Percentiles rank a stretch among this genome's conserved stretches.
phyloP scores from a whole-genome alignment of 768 basidiomycete species.

The Kwoniella newhampshirensis region DNA sequence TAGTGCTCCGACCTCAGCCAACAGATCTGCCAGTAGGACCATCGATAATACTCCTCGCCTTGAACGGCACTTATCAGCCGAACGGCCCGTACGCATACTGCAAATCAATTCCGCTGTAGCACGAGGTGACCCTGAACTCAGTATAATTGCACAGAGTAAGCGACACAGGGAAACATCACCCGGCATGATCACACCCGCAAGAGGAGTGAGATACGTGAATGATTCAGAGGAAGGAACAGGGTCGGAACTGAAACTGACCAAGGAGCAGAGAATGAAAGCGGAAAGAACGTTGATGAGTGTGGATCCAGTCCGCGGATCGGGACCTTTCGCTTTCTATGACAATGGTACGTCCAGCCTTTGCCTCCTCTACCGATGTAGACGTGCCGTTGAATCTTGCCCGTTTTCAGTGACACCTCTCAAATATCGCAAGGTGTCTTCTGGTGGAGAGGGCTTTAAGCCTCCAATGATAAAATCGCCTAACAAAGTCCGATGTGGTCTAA shows the following conservation, averaged over 20 bases:
- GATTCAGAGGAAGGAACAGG: conserved; percentile 25
- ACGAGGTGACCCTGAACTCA: too few relatives aligned
- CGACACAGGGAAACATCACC: neutral
- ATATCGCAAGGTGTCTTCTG: conserved; percentile 10
- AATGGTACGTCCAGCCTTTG: conserved; percentile 20
- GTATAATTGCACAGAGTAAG: neutral
- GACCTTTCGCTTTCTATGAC: conserved; percentile 30
- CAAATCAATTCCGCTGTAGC: too few relatives aligned
- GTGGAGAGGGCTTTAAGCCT: conserved; percentile 10
- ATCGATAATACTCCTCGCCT: too few relatives aligned
- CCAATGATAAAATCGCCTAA: conserved; percentile 12
- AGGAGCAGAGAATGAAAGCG: conserved; percentile 21
- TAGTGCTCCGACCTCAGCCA: too few relatives aligned
- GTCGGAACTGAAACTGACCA: conserved; percentile 25
- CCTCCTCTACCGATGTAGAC: too few relatives aligned
- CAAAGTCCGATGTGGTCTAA: conserved; percentile 18
- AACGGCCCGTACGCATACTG: too few relatives aligned
- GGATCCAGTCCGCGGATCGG: conserved; percentile 23
- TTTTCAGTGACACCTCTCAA: conserved; percentile 4
- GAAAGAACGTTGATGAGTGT: conserved; percentile 30
- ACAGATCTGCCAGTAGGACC: too few relatives aligned
- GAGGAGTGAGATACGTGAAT: conserved; percentile 16
- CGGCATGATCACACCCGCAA: conserved; percentile 4
- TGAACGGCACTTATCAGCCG: too few relatives aligned
- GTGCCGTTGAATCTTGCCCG: too few relatives aligned